Evolutionary conservation across 1,139 yeast genomes (phyloP).

Genomic region (Candida neerlandica): DNA sequence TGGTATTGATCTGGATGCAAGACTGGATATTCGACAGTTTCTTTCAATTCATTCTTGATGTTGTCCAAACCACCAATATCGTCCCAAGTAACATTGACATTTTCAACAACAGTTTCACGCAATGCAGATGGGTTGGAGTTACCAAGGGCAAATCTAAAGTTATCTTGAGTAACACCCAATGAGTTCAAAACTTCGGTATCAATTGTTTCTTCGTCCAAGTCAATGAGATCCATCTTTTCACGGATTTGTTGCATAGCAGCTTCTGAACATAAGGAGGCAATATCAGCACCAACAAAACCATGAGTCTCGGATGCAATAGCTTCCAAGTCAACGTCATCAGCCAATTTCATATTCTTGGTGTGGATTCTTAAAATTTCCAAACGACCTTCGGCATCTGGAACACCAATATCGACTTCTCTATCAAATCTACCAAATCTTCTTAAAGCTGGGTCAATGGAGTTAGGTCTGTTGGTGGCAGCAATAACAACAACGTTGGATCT

Average conservation of each 20-base stretch:
- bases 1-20: conserved; percentile 98
- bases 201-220: conserved; percentile 95
- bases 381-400: conserved; percentile 98
- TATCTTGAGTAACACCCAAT: conserved; percentile 97
- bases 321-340: conserved; percentile 93
- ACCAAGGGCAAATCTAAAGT: conserved; percentile 96
- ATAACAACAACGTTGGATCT: conserved; percentile 96
- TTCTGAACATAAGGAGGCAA: conserved; percentile 89
- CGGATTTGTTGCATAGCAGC: conserved; percentile 95
- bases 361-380: conserved; percentile 84
- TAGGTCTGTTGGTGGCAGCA: conserved; percentile 90
- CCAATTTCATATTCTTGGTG: conserved; percentile 97
- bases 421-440: conserved; percentile 99
- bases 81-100: conserved; percentile 98
- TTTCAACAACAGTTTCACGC: conserved; percentile 98
- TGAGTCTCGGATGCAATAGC: conserved; percentile 79
- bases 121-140: conserved; percentile 98
- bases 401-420: conserved; percentile 98
- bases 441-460: conserved; percentile 96
- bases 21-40: conserved; percentile 98
- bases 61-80: conserved; percentile 95
- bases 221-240: conserved; percentile 98
- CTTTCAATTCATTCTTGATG: conserved; percentile 94
- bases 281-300: conserved; percentile 95
- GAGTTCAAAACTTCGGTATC: conserved; percentile 97